Evolutionary conservation across 768 basidiomycete species (phyloP).

Genomic region (Chalciporus chontae): DNA sequence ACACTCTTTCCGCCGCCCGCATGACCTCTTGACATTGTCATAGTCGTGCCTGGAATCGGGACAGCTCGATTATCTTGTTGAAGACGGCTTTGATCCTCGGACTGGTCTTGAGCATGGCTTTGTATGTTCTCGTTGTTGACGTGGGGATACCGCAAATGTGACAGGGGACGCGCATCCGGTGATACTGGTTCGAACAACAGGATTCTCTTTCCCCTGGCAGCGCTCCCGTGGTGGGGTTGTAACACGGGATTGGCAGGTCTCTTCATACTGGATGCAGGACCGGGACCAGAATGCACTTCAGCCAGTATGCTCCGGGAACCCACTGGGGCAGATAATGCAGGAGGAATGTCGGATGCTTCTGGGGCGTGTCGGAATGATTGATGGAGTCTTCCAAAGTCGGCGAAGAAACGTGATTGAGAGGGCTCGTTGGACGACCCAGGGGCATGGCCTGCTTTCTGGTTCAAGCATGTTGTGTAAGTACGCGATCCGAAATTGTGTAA

Average conservation of each 20-base stretch:
- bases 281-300: conserved; percentile 59
- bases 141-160: conserved; percentile 35
- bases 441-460: conserved; percentile 49
- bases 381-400: conserved; percentile 24
- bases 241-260: conserved; percentile 25
- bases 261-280: conserved; percentile 19
- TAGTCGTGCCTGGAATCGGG: conserved; percentile 26
- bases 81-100: conserved; percentile 8
- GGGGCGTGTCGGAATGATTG: conserved; percentile 59
- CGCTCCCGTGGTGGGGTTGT: conserved; percentile 34
- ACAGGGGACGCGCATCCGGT: conserved; percentile 21
- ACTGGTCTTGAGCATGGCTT: conserved; percentile 11
- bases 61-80: conserved; percentile 17
- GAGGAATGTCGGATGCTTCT: conserved; percentile 31
- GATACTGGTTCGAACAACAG: conserved; percentile 34
- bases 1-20: conserved; percentile 46
- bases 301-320: conserved; percentile 66
- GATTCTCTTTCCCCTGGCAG: conserved; percentile 29
- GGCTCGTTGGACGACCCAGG: conserved; percentile 26
- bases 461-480: not conserved
- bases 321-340: conserved; percentile 62
- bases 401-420: conserved; percentile 22
- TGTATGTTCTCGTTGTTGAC: conserved; percentile 9
- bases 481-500: not conserved
- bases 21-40: conserved; percentile 47